A percentile compares a stretch with the other conserved stretches of the same genome.
phyloP scores from a whole-genome alignment of 2,329 filamentous ascomycete genomes.

The Clonostachys rosea region DNA sequence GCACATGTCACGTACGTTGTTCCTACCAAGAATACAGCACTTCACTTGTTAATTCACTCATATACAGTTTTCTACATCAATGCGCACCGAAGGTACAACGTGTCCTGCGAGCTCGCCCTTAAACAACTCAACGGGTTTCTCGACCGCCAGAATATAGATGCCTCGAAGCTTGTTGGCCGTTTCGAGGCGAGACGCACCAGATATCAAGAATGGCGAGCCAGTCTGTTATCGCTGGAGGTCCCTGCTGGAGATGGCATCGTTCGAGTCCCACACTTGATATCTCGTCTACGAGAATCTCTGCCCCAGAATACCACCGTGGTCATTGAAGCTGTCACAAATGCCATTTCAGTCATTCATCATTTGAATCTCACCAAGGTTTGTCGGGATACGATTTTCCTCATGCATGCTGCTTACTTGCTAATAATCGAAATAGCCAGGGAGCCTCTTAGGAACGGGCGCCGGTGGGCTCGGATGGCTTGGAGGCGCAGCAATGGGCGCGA shows the following conservation, averaged over 20 bases:
- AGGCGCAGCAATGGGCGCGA: constrained; percentile 69
- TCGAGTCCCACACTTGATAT: no score
- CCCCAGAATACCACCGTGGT: constrained; percentile 59
- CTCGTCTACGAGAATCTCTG: constrained; percentile 10
- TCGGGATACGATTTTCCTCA: no score
- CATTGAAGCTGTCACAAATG: constrained; percentile 71
- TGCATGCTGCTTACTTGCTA: no score
- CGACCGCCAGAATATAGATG: constrained; percentile 30
- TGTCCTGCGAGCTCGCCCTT: constrained; percentile 60
- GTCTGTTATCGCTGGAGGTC: no score
- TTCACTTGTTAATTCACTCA: no score
- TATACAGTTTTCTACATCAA: constrained; percentile 59
- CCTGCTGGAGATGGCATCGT: no score
- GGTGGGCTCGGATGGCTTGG: constrained; percentile 76
- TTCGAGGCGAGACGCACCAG: no score
- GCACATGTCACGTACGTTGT: constrained; percentile 51
- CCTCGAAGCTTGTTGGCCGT: constrained; percentile 25
- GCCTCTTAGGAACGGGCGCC: constrained; percentile 52
- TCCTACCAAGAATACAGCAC: no score
- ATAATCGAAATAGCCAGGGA: no score
- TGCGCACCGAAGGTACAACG: constrained; percentile 61
- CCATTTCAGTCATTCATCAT: constrained; percentile 12
- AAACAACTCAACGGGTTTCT: constrained; percentile 66
- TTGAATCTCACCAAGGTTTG: no score
- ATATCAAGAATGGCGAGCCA: no score